Base-by-base conservation (phyloP, 495 filamentous ascomycete species). In the Neurospora africana region DNA sequence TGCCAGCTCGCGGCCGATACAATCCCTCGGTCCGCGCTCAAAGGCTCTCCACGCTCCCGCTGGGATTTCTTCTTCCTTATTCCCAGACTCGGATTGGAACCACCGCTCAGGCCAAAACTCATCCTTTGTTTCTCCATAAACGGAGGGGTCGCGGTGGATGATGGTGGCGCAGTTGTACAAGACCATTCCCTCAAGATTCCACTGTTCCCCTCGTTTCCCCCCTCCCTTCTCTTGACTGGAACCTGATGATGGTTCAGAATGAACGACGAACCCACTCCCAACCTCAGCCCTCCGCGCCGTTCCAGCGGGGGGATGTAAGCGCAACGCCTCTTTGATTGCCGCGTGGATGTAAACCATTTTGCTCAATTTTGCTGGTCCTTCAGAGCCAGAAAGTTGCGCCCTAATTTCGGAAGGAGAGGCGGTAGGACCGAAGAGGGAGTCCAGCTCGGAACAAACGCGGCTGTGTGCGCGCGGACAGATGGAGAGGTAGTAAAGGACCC, bases 61-160 rank as follows among this genome's bases (percentile, higher is more conserved):
- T 7, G 82, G 82, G 15, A 81, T 78, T n/a, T n/a, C n/a, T 69
- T 73, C 75, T 0, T n/a, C 67, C 74, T 68, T 76, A 47, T 44
- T 38, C 21, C 69, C 73, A 6, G 71, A 78, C 68, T 86, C 86
- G 67, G 86, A 85, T 0, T n/a, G n/a, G n/a, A 90, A 78, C 88
- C 90, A 90, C 5, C 89, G 81, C 77, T 90, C 89, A 1, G 89
- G 89, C 10, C 83, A 80, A 75, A 89, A 91, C 38, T 87, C 84
- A 5, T 88, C 79, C 0, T 84, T 87, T 69, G 88, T 86, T 0
- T 84, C 79, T 0, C 89, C 81, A 44, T 75, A 93, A 1, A 91
- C 86, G 19, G 81, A 74, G 6, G 84, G 83, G 74, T 92, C 90
- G 1, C 82, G 83, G 23, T 92, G 89, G 70, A 90, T 82, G 65